Conservation (phyloP, 176 grass and related monocot species). For the Eremochloa ophiuroides region DNA sequence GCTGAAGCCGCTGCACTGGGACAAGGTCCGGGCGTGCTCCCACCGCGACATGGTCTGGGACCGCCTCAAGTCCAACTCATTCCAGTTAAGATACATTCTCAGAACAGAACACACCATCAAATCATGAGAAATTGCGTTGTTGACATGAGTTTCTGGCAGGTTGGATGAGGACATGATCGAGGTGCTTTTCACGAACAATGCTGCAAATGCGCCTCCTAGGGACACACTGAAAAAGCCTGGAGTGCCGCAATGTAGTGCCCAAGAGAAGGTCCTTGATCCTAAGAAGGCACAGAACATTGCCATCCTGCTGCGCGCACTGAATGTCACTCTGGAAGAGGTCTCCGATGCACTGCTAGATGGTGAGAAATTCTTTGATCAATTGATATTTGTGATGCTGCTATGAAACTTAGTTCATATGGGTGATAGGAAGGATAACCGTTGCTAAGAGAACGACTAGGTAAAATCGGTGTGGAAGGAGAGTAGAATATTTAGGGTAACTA, state of each 20-base stretch:
- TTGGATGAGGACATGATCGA: slow-evolving; percentile 97
- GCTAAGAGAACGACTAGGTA: no score
- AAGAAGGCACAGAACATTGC: slow-evolving; percentile 97
- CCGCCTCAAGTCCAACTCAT: slow-evolving; percentile 73
- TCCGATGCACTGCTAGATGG: slow-evolving; percentile 70
- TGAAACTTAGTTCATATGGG: no score
- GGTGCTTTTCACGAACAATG: slow-evolving; percentile 72
- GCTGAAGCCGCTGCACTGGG: slow-evolving; percentile 94
- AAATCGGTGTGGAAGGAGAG: no score
- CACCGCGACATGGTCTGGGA: slow-evolving; percentile 84
- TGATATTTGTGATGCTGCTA: not conserved
- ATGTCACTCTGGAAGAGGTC: slow-evolving; percentile 86
- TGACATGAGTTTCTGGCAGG: slow-evolving; percentile 28
- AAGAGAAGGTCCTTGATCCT: slow-evolving; percentile 82
- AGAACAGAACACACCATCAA: not conserved
- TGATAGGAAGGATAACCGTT: no score
- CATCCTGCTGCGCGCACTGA: slow-evolving; percentile 84
- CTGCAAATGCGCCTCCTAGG: slow-evolving; percentile 4
- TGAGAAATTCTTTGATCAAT: slow-evolving; percentile 15
- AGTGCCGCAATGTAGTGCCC: slow-evolving; percentile 41
- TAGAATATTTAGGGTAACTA: no score
- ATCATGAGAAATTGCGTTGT: not conserved
- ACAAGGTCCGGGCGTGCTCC: slow-evolving; percentile 64
- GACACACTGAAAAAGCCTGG: slow-evolving; percentile 40
- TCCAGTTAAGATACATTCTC: slow-evolving; percentile 68